phyloP scores from a whole-genome alignment of 805 yeast species.

The Debaryomyces maramus region DNA sequence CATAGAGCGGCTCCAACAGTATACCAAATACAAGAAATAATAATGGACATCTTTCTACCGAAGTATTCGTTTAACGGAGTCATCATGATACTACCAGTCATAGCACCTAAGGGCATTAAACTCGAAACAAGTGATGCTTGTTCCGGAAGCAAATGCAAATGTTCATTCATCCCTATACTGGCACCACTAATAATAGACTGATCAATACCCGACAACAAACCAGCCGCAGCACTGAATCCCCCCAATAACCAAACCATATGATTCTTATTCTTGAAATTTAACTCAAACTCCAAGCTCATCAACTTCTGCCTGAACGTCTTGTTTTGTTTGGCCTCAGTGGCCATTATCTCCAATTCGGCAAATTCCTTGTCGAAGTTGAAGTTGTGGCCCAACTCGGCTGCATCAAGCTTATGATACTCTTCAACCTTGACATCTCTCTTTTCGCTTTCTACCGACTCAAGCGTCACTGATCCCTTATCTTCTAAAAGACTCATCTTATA shows the following conservation, averaged over 20 bases:
- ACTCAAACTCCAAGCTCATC: constrained; percentile 33
- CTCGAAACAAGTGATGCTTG: constrained; percentile 56
- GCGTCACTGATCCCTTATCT: constrained; percentile 1
- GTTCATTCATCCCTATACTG: constrained; percentile 47
- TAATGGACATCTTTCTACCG: constrained; percentile 57
- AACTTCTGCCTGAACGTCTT: constrained; percentile 40
- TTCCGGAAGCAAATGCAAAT: constrained; percentile 38
- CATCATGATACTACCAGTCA: constrained; percentile 60
- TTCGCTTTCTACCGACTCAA: constrained; percentile 1
- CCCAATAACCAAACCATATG: constrained; percentile 53
- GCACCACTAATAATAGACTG: constrained; percentile 71
- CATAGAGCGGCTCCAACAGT: constrained; percentile 61
- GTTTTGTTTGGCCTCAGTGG: constrained; percentile 27
- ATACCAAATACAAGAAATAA: constrained; percentile 58
- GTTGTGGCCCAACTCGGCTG: constrained; percentile 10
- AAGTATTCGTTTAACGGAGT: constrained; percentile 56
- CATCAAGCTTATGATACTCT: constrained; percentile 1
- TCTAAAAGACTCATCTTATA: constrained; percentile 5
- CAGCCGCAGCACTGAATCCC: constrained; percentile 57
- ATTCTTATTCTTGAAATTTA: constrained; percentile 45
- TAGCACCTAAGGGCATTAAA: constrained; percentile 70
- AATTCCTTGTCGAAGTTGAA: constrained; percentile 37
- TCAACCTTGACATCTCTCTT: constrained; percentile 4
- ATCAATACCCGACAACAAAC: constrained; percentile 65
- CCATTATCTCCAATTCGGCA: constrained; percentile 31